phyloP scores from a whole-genome alignment of 129 eudicot species.

The sunflower (Helianthus annuus) region HanXRQr2.0-SUNRISE NC_035449.2:157497633-157498132 shows the following conservation, averaged over 20 bases:
- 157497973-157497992: constrained; percentile 17
- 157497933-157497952: constrained; percentile 59
- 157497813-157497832: constrained; percentile 52
- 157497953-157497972: constrained; percentile 41
- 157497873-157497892: constrained; percentile 36
- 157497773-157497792: constrained; percentile 93
- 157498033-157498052: no score
- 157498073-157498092: no score
- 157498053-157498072: no score
- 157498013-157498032: constrained; percentile 46
- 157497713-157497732: background rate
- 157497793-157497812: constrained; percentile 63
- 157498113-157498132: no score
- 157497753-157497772: constrained; percentile 61
- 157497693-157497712: background rate
- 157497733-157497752: background rate
- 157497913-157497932: constrained; percentile 62
- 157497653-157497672: no score
- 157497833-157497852: constrained; percentile 40
- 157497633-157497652: no score
- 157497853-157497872: constrained; percentile 44
- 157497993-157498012: constrained; percentile 19
- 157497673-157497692: background rate
- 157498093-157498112: no score
- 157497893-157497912: constrained; percentile 45